Evolutionary conservation across 148 eudicot genomes (phyloP).

Genomic region (Amaranthus cruentus): DNA sequence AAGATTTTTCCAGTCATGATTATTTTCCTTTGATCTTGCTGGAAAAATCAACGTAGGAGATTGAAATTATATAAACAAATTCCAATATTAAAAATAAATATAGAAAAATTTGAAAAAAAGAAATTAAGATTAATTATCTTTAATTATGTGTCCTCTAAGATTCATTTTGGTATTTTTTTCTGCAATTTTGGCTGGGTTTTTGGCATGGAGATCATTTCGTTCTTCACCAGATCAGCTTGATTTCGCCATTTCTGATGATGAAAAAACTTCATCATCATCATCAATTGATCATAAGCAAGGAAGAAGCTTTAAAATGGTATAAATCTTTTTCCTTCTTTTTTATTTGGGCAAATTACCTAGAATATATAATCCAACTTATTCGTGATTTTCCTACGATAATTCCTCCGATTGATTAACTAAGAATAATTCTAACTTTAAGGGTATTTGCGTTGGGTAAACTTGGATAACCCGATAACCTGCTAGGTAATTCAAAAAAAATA

Average conservation of each 20-base stretch:
- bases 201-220: constrained; percentile 53
- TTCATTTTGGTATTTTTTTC: constrained; percentile 69
- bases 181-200: constrained; percentile 60
- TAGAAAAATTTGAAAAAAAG: too few species aligned
- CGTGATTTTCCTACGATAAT: too few species aligned
- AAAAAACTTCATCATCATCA: constrained; percentile 14
- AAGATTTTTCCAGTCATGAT: constrained; percentile 15
- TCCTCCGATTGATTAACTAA: too few species aligned
- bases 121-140: constrained; percentile 29
- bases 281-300: constrained; percentile 27
- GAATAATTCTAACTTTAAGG: too few species aligned
- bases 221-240: constrained; percentile 28
- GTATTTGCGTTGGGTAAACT: too few species aligned
- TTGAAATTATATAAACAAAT: background rate
- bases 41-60: background rate
- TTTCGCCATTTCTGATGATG: constrained; percentile 22
- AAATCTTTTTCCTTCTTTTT: background rate
- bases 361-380: too few species aligned
- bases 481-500: too few species aligned
- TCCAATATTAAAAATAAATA: too few species aligned
- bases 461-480: too few species aligned
- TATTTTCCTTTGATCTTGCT: constrained; percentile 3
- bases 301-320: constrained; percentile 31
- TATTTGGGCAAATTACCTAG: too few species aligned
- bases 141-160: constrained; percentile 63